Conservation (phyloP, 306 rosid genomes). For the Rosa persica region DNA sequence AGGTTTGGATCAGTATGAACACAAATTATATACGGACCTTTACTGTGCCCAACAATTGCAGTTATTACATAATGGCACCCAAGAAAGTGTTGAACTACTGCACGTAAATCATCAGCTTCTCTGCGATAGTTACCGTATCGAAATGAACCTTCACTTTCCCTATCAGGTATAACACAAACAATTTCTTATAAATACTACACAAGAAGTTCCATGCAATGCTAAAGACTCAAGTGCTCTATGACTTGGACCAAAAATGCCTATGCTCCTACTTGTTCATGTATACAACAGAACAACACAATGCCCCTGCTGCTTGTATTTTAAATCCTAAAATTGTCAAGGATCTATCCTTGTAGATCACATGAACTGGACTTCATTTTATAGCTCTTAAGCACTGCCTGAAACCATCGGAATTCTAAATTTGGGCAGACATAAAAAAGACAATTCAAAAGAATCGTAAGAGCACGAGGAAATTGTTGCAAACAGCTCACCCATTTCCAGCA, state of each 20-base stretch:
- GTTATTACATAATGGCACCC: conserved; percentile 39
- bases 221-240: neutral
- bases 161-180: conserved; percentile 31
- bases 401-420: neutral
- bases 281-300: neutral
- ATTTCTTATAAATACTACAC: neutral
- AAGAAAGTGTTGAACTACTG: conserved; percentile 64
- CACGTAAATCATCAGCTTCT: conserved; percentile 74
- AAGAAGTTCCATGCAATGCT: neutral
- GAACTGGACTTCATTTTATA: too few species aligned
- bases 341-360: neutral
- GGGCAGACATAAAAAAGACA: neutral
- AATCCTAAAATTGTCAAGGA: neutral
- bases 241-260: neutral
- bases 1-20: neutral
- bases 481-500: conserved; percentile 84
- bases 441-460: neutral
- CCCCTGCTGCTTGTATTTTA: neutral
- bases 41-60: conserved; percentile 89
- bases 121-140: conserved; percentile 80
- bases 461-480: neutral
- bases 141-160: conserved; percentile 91
- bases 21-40: conserved; percentile 51
- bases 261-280: neutral
- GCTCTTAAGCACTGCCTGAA: neutral